Evolutionary conservation across 805 yeast species (phyloP).

Genomic region (Yarrowia divulgata): DNA sequence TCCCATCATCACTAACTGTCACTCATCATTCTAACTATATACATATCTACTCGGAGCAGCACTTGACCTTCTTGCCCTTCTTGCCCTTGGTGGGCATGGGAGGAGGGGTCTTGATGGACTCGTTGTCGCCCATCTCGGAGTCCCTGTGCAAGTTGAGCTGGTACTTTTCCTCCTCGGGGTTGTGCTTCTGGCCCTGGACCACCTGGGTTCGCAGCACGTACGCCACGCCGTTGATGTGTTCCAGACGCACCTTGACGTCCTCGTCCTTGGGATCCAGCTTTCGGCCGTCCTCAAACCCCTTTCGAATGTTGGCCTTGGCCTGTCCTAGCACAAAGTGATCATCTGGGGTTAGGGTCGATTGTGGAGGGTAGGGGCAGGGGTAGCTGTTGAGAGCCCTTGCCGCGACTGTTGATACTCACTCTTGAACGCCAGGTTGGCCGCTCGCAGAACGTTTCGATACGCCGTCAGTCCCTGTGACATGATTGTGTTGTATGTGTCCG

Average conservation of each 20-base stretch:
- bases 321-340: slow-evolving; percentile 45
- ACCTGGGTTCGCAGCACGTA: slow-evolving; percentile 71
- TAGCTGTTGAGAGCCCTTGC: too few relatives aligned
- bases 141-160: slow-evolving; percentile 75
- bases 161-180: slow-evolving; percentile 46
- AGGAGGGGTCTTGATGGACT: slow-evolving; percentile 62
- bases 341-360: slow-evolving; percentile 12
- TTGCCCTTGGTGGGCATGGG: slow-evolving; percentile 38
- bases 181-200: slow-evolving; percentile 73
- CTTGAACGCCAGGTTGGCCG: slow-evolving; percentile 50
- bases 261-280: slow-evolving; percentile 52
- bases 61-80: slow-evolving; percentile 36
- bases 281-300: slow-evolving; percentile 45
- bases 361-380: background rate
- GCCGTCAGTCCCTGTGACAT: slow-evolving; percentile 44
- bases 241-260: slow-evolving; percentile 58
- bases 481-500: slow-evolving; percentile 36
- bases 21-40: slow-evolving; percentile 1
- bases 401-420: slow-evolving; percentile 41
- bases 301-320: slow-evolving; percentile 44
- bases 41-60: slow-evolving; percentile 26
- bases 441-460: slow-evolving; percentile 47
- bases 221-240: slow-evolving; percentile 73
- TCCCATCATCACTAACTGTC: too few relatives aligned
- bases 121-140: slow-evolving; percentile 92